Base-by-base conservation (phyloP, 176 grass and related monocot species). In the Carex kokanica region DNA sequence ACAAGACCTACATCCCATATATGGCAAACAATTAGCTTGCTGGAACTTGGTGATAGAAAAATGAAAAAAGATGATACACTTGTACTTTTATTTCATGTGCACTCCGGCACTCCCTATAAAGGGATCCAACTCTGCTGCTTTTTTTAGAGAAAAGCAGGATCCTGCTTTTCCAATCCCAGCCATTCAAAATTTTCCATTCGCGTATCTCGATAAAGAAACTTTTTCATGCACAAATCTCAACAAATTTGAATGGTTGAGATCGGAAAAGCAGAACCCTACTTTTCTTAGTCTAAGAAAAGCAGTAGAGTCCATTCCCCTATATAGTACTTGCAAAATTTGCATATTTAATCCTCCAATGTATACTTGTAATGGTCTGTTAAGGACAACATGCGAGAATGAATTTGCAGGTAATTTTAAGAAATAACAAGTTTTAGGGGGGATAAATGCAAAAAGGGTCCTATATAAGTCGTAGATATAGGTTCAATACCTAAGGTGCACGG, bases 401-500 rank as follows among this genome's bases (percentile, higher is more conserved):
- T 0, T 49, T 12, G 69, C 69, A 73, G 4, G 4, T 24, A 51
- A 51, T 47, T 73, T 73, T 10, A 45, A 23, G 38, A 71, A 15
- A 8, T 67, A 74, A 25, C n/a, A 74, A 34, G n/a, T 25, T 72
- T 24, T 24, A 51, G 11, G 70, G 70, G 43, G 21, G 18, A 24
- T 25, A 74, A 13, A 52, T 25, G 5, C 20, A 74, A 6, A 73
- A 32, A 74, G 6, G 21, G 5, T 27, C 21, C 6, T 15, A 64
- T 24, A 56, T 25, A 57, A 75, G 32, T 15, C 43, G 25, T 5
- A 58, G 24, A 51, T 25, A 7, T 85, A 67, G 53, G 49, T 78
- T 78, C 47, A 64, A 70, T 84, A 98, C 95, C 95, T 86, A 98
- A 90, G 23, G 92, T 93, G 67, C 95, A 95, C 24, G 95, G 95